Evolutionary conservation across 495 filamentous ascomycete species (phyloP).

Genomic region (Barbatosphaeria neglecta): DNA sequence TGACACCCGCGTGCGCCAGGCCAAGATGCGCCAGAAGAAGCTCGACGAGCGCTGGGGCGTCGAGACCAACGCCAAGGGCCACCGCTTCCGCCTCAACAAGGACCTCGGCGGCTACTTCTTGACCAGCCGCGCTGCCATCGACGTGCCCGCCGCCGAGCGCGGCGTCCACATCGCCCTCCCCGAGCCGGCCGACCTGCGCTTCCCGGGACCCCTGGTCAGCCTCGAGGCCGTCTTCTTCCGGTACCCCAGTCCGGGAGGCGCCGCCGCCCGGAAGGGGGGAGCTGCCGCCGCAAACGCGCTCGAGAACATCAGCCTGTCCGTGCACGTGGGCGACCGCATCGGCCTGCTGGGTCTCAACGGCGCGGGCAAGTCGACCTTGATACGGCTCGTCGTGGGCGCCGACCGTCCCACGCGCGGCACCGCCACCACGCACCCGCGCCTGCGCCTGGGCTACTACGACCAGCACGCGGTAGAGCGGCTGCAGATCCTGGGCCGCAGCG

Average conservation of each 20-base stretch:
- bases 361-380: constrained; percentile 60
- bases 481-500: constrained; percentile 30
- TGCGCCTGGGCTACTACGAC: constrained; percentile 62
- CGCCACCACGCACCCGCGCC: constrained; percentile 48
- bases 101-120: constrained; percentile 52
- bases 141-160: constrained; percentile 54
- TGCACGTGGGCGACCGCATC: constrained; percentile 58
- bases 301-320: constrained; percentile 48
- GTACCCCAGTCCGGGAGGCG: constrained; percentile 30
- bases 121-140: constrained; percentile 50
- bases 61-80: constrained; percentile 56
- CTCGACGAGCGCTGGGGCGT: constrained; percentile 69
- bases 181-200: constrained; percentile 53
- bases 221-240: constrained; percentile 53
- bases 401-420: constrained; percentile 38
- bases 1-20: constrained; percentile 67
- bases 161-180: constrained; percentile 45
- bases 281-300: constrained; percentile 21
- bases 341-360: constrained; percentile 67
- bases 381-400: constrained; percentile 43
- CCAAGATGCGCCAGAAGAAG: constrained; percentile 68
- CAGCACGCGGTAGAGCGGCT: constrained; percentile 64
- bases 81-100: constrained; percentile 66
- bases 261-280: not conserved
- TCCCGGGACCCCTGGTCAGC: constrained; percentile 59